phyloP scores from a whole-genome alignment of 306 rosid genomes.

The Parietaria judaica region DNA sequence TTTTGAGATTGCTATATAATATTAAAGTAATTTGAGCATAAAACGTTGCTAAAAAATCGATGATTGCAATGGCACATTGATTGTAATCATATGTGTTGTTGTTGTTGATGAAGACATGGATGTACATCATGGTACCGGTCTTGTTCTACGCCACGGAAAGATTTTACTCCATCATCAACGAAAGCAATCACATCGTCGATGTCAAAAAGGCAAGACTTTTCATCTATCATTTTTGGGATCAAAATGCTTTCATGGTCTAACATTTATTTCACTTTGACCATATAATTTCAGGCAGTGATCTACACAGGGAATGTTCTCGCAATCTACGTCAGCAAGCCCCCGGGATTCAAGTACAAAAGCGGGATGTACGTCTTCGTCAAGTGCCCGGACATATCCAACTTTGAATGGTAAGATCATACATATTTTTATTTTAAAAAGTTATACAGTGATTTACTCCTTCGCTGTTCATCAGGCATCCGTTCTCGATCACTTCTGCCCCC shows the following conservation, averaged over 20 bases:
- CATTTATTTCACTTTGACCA: conserved; percentile 4
- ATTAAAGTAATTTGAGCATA: too few relatives aligned
- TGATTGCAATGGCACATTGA: too few relatives aligned
- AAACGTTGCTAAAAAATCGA: too few relatives aligned
- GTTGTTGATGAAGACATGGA: conserved; percentile 71
- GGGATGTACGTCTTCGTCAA: conserved; percentile 90
- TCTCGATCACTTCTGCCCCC: conserved; percentile 92
- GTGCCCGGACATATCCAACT: conserved; percentile 74
- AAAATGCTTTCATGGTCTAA: not conserved
- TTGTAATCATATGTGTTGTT: not conserved
- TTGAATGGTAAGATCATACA: conserved; percentile 56
- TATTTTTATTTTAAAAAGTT: not conserved
- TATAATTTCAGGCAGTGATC: conserved; percentile 60
- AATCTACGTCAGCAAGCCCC: conserved; percentile 64
- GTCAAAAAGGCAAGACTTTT: conserved; percentile 53
- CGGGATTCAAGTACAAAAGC: conserved; percentile 67
- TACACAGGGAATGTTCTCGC: conserved; percentile 89
- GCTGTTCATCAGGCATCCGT: conserved; percentile 65
- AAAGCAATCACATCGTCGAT: conserved; percentile 46
- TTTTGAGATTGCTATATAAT: too few relatives aligned
- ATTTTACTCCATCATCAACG: conserved; percentile 27
- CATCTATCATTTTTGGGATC: not conserved
- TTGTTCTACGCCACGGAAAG: conserved; percentile 59
- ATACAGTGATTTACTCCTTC: too few relatives aligned
- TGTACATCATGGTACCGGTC: conserved; percentile 62